A percentile compares a stretch with the other conserved stretches of the same genome.
These are phyloP conservation scores for Dothidotthia symphoricarpi DNA, from an alignment of 2,329 filamentous ascomycete species.

Conservation along the genomic window DNA sequence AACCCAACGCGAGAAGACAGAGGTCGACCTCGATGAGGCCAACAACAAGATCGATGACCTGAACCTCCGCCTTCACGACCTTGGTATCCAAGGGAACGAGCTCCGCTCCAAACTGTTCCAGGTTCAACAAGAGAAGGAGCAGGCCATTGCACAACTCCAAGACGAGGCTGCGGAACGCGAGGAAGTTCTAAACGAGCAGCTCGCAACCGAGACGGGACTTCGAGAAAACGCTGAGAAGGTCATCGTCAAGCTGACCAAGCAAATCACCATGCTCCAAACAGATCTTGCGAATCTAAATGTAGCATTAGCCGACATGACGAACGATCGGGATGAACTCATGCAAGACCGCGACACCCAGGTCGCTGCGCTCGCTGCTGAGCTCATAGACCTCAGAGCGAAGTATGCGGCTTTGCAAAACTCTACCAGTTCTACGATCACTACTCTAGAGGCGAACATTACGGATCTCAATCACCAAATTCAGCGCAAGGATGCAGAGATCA, in stretches of 20 bases:
- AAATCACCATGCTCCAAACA: conserved; percentile 37
- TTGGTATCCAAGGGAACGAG: conserved; percentile 49
- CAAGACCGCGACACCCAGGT: conserved; percentile 36
- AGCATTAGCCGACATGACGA: conserved; percentile 22
- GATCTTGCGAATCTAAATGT: conserved; percentile 30
- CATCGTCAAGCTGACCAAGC: conserved; percentile 32
- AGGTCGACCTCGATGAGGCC: conserved; percentile 45
- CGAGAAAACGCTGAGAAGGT: conserved; percentile 42
- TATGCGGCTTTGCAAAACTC: conserved; percentile 33
- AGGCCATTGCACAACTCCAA: conserved; percentile 41
- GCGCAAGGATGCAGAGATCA: conserved; percentile 41
- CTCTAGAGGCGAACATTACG: conserved; percentile 41
- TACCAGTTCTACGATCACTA: conserved; percentile 31
- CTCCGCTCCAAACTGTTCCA: conserved; percentile 50
- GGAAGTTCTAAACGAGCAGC: conserved; percentile 39
- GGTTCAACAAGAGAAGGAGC: conserved; percentile 45
- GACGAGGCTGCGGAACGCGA: conserved; percentile 41
- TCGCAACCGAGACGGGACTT: conserved; percentile 41
- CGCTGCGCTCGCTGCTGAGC: conserved; percentile 34
- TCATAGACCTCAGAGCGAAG: conserved; percentile 35
- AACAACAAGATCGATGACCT: conserved; percentile 45
- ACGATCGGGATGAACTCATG: conserved; percentile 35
- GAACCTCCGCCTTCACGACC: conserved; percentile 41
- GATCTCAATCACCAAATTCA: conserved; percentile 43
- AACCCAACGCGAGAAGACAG: conserved; percentile 45